phyloP scores from a whole-genome alignment of 495 filamentous ascomycete species.

The Daldinia bambusicola region DNA sequence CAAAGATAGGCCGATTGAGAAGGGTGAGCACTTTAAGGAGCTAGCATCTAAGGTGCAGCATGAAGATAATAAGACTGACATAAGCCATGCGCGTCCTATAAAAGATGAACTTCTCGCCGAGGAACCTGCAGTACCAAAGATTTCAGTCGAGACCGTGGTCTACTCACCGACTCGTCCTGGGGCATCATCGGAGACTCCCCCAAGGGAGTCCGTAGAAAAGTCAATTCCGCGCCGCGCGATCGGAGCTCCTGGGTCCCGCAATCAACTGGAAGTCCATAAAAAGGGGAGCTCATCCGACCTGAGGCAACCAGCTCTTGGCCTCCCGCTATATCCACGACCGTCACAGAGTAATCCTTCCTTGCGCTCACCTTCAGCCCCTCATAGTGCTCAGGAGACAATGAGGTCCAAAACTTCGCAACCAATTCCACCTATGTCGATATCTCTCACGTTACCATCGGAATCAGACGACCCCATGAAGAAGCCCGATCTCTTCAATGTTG shows the following conservation, averaged over 20 bases:
- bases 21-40: neutral
- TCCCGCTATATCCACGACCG: slow-evolving; percentile 33
- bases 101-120: slow-evolving; percentile 12
- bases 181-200: slow-evolving; percentile 30
- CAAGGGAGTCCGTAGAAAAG: slow-evolving; percentile 38
- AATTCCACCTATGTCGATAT: slow-evolving; percentile 15
- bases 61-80: neutral
- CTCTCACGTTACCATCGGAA: slow-evolving; percentile 21
- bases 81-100: neutral
- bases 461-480: slow-evolving; percentile 34
- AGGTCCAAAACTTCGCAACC: slow-evolving; percentile 19
- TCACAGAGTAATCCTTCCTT: slow-evolving; percentile 33
- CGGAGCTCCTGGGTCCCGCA: slow-evolving; percentile 19
- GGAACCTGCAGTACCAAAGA: slow-evolving; percentile 12
- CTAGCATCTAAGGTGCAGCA: neutral
- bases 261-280: slow-evolving; percentile 31
- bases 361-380: slow-evolving; percentile 22
- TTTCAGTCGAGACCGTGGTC: slow-evolving; percentile 20
- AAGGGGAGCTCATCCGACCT: slow-evolving; percentile 38
- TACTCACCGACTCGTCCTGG: slow-evolving; percentile 14
- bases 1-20: slow-evolving; percentile 3
- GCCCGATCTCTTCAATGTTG: slow-evolving; percentile 34
- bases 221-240: slow-evolving; percentile 36
- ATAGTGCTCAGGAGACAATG: slow-evolving; percentile 27
- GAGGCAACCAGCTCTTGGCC: slow-evolving; percentile 22